Evolutionary conservation across 2,329 filamentous ascomycete species (phyloP), one percentile per base, ranked within the genome.

Genomic region (Diaporthe sp.): DNA sequence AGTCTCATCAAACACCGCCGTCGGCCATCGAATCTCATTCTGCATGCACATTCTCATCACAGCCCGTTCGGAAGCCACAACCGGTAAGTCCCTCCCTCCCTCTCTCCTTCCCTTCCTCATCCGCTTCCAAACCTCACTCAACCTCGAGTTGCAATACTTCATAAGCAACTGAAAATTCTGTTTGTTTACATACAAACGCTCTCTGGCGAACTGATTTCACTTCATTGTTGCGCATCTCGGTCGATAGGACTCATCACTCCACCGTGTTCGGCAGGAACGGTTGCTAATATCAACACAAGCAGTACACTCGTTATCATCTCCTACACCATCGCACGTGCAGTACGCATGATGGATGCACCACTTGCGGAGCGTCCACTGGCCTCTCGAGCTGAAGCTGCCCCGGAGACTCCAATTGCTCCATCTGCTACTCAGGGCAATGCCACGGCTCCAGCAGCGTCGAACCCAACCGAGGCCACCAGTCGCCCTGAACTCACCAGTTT

Each of bases 251-350:
- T 67, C 31, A 10, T 67, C 7, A 51, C 34, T 42, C n/a, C 49
- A 42, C 31, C 13, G 10, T 39, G 13, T 42, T 63, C 25, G 13
- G 15, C 25, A 25, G 10, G 6, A 34, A n/a, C 28, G 31, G 47
- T 34, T 31, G 55, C 71, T 73, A 65, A 73, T 37, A 34, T 25
- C 47, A 44, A 34, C 58, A 25, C n/a, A n/a, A 65, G 34, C 58
- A 55, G 28, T 13, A 47, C 25, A 60, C 7, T 44, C 13, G 22
- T 9, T 22, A 31, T 20, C 53, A 55, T 28, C 6, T 55, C 25
- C 53, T 1, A 31, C 17, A 22, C 65, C 37, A 65, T 37, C 47
- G 25, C 25, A 31, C 20, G 25, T 25, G 17, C 44, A 20, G 51
- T 13, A n/a, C 37, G 1, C 44, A 65, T 25, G 25, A 73, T 73